Evolutionary conservation across 2,329 filamentous ascomycete genomes (phyloP), one percentile per base, ranked within the genome.

Genomic region (Sporothrix luriei): DNA sequence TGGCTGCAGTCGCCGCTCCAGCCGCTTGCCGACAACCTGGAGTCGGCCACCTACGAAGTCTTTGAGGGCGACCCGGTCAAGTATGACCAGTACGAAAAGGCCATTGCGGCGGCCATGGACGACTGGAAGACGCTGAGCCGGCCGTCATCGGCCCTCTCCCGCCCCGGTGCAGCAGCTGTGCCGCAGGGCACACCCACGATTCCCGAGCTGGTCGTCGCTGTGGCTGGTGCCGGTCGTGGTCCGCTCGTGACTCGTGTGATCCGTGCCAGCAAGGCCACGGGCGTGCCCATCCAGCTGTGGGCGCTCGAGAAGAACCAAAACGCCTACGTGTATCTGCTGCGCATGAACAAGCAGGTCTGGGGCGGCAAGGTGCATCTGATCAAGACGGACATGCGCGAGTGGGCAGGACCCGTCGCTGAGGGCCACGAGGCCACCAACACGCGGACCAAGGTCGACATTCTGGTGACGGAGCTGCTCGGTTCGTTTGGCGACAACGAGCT

Each of bases 31-130:
- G 95, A 99, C 79, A 99, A 99, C 75, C 85, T 99, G 16, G 96
- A 99, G 78, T 97, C 93, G 61, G 91, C 97, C 54, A 99, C 95
- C 0, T 99, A 99, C 78, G 95, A 99, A 78, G 94, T 98, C 2
- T 99, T 99, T 76, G 95, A 99, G 78, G 96, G 96, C 74, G 96
- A 99, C 73, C 95, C 95, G 0, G 91, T 99, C 80, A 99, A 99
- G 80, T 99, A 99, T 78, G 89, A 93, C 73, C 96, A 94, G 84
- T 99, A 99, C 77, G 93, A 98, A 78, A 84, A 86, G 59, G 95
- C 95, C 16, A 90, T 96, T 69, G 87, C 88, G 4, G 88, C 91
- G 73, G 94, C 95, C 0, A 83, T 99, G 72, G 84, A 82, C 14
- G 94, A 98, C 76, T 96, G 95, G 90, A 85, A 85, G 70, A 81